Evolutionary conservation across 176 grass and related monocot species (phyloP), one percentile per base, ranked within the genome.

Genomic region (Alopecurus myosuroides): DNA sequence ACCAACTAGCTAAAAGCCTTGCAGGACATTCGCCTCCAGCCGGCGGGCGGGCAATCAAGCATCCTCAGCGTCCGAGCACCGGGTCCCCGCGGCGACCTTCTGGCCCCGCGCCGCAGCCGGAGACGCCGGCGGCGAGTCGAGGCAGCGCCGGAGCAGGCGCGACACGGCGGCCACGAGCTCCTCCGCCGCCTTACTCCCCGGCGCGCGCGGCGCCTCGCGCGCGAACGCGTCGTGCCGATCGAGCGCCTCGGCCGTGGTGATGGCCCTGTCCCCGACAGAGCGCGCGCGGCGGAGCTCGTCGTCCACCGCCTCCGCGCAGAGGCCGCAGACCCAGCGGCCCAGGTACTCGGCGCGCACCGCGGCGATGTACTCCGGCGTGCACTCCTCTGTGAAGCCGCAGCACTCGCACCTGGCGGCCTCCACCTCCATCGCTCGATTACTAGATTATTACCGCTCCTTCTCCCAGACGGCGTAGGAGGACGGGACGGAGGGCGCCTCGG

Each of bases 231-330:
- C 77, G 83, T 92, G 93, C 19, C 93, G 90, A 76, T 95, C 85
- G n/a, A 95, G 89, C 37, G 93, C 93, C 83, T 95, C 93, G 25
- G 88, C 90, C 0, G 88, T 95, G 62, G 93, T 88, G 85, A n/a
- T n/a, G n/a, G n/a, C n/a, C n/a, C n/a, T n/a, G n/a, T n/a, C n/a
- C n/a, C n/a, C n/a, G n/a, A n/a, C n/a, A n/a, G 28, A 41, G 15
- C 86, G 88, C 9, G 91, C 88, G 52, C 93, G 90, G 58, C 90
- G 88, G 76, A 95, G 42, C 88, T 95, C 93, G 76, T 95, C 93
- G n/a, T n/a, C n/a, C n/a, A n/a, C n/a, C n/a, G n/a, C n/a, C n/a
- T n/a, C n/a, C n/a, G n/a, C n/a, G n/a, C n/a, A n/a, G n/a, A n/a
- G n/a, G n/a, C n/a, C n/a, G n/a, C n/a, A n/a, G n/a, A n/a, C n/a